A percentile compares a stretch with the other conserved stretches of the same genome.
phyloP scores from a whole-genome alignment of 1,284 basidiomycete genomes.

The Sporisorium sorghi region DNA sequence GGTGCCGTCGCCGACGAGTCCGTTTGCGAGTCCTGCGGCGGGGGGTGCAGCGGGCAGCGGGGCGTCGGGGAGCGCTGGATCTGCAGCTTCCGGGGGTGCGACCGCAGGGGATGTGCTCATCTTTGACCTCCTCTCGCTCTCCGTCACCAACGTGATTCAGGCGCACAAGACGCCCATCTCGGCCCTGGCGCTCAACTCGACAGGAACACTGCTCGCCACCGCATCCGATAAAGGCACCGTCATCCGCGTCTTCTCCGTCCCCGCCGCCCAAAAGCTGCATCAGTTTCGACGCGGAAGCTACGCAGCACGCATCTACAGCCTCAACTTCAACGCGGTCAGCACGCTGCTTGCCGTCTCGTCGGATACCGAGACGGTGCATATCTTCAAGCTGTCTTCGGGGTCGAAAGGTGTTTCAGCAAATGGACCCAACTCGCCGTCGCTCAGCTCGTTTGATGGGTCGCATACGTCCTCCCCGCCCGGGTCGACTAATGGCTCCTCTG shows the following conservation, averaged over 20 bases:
- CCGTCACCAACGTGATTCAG: constrained; percentile 93
- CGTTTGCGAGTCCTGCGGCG: constrained; percentile 61
- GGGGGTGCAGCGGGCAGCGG: constrained; percentile 44
- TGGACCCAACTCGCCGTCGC: constrained; percentile 11
- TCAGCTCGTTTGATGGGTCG: constrained; percentile 26
- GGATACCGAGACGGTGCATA: constrained; percentile 95
- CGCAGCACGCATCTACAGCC: constrained; percentile 86
- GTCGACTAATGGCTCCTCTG: constrained; percentile 15
- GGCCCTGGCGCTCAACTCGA: constrained; percentile 84
- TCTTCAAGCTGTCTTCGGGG: constrained; percentile 81
- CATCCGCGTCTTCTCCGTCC: constrained; percentile 92
- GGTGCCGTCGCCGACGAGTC: constrained; percentile 82
- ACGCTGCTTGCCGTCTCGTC: constrained; percentile 88
- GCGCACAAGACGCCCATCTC: constrained; percentile 96
- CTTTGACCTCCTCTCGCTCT: constrained; percentile 90
- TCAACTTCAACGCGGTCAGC: constrained; percentile 89
- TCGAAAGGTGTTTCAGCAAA: not conserved
- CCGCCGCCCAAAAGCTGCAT: constrained; percentile 89
- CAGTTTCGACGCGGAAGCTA: constrained; percentile 92
- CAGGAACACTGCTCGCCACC: constrained; percentile 91
- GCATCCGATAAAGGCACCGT: constrained; percentile 96
- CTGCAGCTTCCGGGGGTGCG: not conserved
- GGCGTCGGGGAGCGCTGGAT: constrained; percentile 61
- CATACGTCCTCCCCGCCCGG: constrained; percentile 31
- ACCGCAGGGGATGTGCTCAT: constrained; percentile 64